Evolutionary conservation across 768 basidiomycete species (phyloP), one percentile per base, ranked within the genome.

Genomic region (Collybiopsis luxurians): DNA sequence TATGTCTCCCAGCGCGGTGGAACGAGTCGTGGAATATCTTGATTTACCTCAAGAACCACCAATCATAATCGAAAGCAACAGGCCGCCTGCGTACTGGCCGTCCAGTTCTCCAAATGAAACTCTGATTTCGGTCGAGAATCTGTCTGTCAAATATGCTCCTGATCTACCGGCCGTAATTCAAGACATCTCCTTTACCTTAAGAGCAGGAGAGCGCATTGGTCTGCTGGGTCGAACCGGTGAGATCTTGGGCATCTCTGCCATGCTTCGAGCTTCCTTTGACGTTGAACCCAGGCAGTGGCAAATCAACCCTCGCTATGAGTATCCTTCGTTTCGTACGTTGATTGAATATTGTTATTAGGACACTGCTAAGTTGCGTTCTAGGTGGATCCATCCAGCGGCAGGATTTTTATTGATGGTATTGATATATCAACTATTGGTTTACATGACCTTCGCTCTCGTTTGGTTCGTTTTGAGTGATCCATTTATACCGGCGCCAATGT

Each of bases 1-100:
- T n/a, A n/a, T n/a, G 11, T 34, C 53, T 28, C 13, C 4, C 52
- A 92, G 90, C 74, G 89, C 91, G 12, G 92, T 96, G 4, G 94
- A 98, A 69, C 89, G 95, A 57, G 80, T 95, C 13, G 85, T 92
- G 6, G 94, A 96, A 75, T 96, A 95, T 74, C 83, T 96, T 24
- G 83, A 91, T 51, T 78, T 97, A 4, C 92, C 92, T 0, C 91
- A 93, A 68, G 93, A 96, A 66, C 89, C 95, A 0, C 85, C 91
- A 2, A 78, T 86, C 0, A 65, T 88, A 57, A 87, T 94, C 48
- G 87, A 92, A 61, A 79, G 80, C 0, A 81, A 80, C 55, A 82
- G 90, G 6, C 87, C 86, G 1, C 95, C 95, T 0, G 95, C 94
- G 0, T 95, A 95, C 65, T 97, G 95, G 95, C 95, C 95, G 0